phyloP scores from a whole-genome alignment of 768 basidiomycete genomes.

The Rhizopogon sp. region DNA sequence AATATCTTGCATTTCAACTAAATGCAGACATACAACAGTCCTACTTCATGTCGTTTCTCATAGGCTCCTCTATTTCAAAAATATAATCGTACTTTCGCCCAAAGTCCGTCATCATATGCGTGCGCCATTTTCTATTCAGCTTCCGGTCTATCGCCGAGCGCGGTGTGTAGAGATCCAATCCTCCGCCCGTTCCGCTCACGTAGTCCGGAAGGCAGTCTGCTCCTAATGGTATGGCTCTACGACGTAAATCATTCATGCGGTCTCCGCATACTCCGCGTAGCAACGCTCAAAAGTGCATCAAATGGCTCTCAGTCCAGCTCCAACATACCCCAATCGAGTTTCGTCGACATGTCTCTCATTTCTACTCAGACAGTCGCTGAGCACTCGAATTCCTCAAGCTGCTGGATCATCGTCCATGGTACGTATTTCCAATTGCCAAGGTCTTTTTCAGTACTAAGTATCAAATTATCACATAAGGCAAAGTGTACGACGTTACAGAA shows the following conservation, averaged over 20 bases:
- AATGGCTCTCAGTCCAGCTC: neutral
- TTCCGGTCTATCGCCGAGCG: conserved; percentile 18
- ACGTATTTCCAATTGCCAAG: conserved; percentile 9
- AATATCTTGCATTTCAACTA: neutral
- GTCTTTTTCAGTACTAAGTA: neutral
- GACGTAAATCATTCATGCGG: conserved; percentile 2
- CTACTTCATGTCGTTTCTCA: neutral
- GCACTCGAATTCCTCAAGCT: conserved; percentile 56
- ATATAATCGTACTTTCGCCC: conserved; percentile 6
- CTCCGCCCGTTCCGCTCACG: neutral
- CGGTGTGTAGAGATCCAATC: neutral
- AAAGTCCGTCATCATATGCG: conserved; percentile 4
- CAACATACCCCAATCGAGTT: neutral
- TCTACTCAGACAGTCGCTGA: conserved; percentile 32
- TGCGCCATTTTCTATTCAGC: neutral
- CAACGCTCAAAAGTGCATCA: conserved; percentile 8
- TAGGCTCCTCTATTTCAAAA: neutral
- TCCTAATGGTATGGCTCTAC: neutral
- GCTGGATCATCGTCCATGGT: conserved; percentile 88
- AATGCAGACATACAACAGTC: neutral
- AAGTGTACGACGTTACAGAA: conserved; percentile 76
- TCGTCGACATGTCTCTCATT: conserved; percentile 13
- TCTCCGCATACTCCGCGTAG: conserved; percentile 12
- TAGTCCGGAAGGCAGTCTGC: conserved; percentile 4
- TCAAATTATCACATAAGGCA: conserved; percentile 36